A percentile compares a stretch with the other conserved stretches of the same genome.
Conservation (phyloP, 2,329 filamentous ascomycete species). For the Gnomoniopsis smithogilvyi region DNA sequence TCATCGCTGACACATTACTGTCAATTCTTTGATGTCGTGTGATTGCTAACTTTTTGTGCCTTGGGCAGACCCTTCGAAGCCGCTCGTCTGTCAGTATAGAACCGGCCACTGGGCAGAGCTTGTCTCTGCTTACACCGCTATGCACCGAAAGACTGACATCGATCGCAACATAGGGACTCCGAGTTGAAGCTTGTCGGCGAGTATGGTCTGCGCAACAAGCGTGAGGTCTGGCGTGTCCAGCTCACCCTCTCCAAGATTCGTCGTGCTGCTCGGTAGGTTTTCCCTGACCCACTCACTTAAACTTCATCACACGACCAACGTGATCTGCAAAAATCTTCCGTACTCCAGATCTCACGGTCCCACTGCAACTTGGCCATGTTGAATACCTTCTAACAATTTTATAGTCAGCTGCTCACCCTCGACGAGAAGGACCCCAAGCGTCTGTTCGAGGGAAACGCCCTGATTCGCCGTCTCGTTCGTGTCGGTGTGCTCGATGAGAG, state of each 20-base stretch:
- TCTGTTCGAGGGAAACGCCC: conserved; percentile 99
- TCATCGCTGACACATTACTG: neutral
- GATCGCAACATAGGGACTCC: conserved; percentile 72
- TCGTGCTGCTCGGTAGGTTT: conserved; percentile 95
- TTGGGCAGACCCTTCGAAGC: conserved; percentile 90
- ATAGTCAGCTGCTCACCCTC: conserved; percentile 97
- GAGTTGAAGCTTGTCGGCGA: conserved; percentile 99
- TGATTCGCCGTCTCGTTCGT: conserved; percentile 99
- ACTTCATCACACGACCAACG: neutral
- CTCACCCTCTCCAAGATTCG: conserved; percentile 99
- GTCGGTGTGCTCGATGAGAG: conserved; percentile 99
- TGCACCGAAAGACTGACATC: conserved; percentile 66
- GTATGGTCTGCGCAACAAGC: conserved; percentile 99
- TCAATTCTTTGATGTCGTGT: neutral
- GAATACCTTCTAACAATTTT: conserved; percentile 16
- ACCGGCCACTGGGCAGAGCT: conserved; percentile 97
- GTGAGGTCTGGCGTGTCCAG: conserved; percentile 99
- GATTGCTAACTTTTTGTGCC: conserved; percentile 26
- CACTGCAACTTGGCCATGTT: neutral
- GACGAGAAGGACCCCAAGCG: conserved; percentile 99
- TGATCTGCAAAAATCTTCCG: neutral
- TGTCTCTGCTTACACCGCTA: conserved; percentile 95
- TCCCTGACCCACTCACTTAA: neutral
- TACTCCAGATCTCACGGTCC: neutral
- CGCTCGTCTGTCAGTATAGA: conserved; percentile 96